phyloP scores from a whole-genome alignment of 140 eudicot genomes.

The Ambrosia hybrid region DNA sequence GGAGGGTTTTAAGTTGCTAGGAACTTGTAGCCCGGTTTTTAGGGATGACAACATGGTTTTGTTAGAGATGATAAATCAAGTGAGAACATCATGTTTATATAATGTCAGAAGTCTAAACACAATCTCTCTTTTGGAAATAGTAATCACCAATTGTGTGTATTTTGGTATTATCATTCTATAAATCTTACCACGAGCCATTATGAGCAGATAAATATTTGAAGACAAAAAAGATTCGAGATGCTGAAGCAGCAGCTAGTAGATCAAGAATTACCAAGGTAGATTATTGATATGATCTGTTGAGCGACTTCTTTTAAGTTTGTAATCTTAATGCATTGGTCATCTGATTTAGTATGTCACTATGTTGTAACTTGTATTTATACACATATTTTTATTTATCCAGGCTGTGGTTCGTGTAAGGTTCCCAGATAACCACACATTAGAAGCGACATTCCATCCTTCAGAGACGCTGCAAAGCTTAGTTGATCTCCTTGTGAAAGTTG shows the following conservation, averaged over 20 bases:
- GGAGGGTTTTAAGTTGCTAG: too few species aligned
- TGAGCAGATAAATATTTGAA: conserved; percentile 71
- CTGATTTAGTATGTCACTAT: background rate
- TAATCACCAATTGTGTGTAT: too few species aligned
- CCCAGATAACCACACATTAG: conserved; percentile 79
- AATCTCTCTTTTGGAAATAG: too few species aligned
- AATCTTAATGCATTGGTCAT: conserved; percentile 3
- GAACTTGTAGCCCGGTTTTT: too few species aligned
- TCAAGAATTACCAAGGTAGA: conserved; percentile 74
- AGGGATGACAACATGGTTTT: too few species aligned
- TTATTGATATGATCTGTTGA: background rate
- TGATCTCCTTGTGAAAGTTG: conserved; percentile 62
- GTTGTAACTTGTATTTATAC: conserved; percentile 11
- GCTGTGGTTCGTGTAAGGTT: conserved; percentile 78
- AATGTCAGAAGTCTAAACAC: too few species aligned
- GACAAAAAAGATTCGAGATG: conserved; percentile 79
- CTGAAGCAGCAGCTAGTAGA: conserved; percentile 78
- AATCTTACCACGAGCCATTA: conserved; percentile 1
- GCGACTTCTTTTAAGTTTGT: conserved; percentile 1
- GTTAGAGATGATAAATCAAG: too few species aligned
- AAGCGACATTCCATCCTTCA: conserved; percentile 78
- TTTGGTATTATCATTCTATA: background rate
- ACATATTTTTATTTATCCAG: conserved; percentile 33
- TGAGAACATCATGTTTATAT: too few species aligned
- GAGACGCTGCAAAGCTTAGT: conserved; percentile 63